Evolutionary conservation across 257 asterid species (phyloP).

Genomic region (Ligustrum vulgare): DNA sequence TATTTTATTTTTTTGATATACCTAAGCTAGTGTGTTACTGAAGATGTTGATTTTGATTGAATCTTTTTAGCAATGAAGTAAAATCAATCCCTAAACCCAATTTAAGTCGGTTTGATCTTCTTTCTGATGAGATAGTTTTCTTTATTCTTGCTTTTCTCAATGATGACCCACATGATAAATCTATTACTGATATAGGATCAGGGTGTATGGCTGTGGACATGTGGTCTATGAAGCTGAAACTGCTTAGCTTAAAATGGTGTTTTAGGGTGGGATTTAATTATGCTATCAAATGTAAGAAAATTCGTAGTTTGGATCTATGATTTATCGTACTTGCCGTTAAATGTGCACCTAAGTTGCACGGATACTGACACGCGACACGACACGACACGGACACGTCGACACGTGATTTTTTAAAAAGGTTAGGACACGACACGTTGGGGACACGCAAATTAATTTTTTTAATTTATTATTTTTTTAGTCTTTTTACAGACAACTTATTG

Average conservation of each 20-base stretch:
- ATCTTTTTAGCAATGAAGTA: constrained; percentile 53
- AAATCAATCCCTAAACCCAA: constrained; percentile 25
- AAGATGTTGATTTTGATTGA: neutral
- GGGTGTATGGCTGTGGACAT: constrained; percentile 80
- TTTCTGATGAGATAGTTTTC: constrained; percentile 70
- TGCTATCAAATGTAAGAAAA: constrained; percentile 81
- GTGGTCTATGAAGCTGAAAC: constrained; percentile 68
- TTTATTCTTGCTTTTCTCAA: constrained; percentile 59
- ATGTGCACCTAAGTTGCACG: too few species aligned
- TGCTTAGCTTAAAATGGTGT: constrained; percentile 84
- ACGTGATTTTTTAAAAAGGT: too few species aligned
- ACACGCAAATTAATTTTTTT: too few species aligned
- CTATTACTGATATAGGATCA: constrained; percentile 72
- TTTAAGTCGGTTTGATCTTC: constrained; percentile 59
- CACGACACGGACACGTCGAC: too few species aligned
- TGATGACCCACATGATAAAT: constrained; percentile 62
- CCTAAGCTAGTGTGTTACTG: too few species aligned
- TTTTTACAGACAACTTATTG: too few species aligned
- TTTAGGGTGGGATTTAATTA: constrained; percentile 74
- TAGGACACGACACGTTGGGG: too few species aligned
- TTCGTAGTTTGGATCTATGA: constrained; percentile 64
- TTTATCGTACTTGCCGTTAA: constrained; percentile 77
- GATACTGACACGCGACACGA: too few species aligned
- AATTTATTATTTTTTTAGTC: too few species aligned
- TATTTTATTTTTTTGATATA: too few species aligned